Evolutionary conservation across 257 asterid species (phyloP), one percentile per base, ranked within the genome.

Genomic region (Ilex asprella): DNA sequence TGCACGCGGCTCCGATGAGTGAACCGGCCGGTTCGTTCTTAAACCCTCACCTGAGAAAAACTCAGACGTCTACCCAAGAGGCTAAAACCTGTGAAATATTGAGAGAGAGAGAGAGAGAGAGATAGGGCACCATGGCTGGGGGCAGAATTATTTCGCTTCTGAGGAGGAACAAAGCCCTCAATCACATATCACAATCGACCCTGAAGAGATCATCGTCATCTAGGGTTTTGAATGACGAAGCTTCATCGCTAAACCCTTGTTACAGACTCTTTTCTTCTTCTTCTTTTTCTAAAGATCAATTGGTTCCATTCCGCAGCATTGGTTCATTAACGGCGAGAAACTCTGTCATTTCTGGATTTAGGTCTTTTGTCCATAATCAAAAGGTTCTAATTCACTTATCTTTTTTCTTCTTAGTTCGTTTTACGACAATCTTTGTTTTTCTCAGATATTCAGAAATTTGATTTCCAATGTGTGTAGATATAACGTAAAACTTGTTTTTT

Each of bases 81-180:
- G 27, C 56, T 67, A 31, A 56, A 53, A 59, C 12, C 64, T 31
- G 3, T 30, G 51, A 1, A 59, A 56, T 12, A 16, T 32, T 14
- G 3, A 1, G 10, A 15, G 12, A 59, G 12, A 52, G 30, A n/a
- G 46, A 16, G 13, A 12, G 15, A 39, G 70, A 12, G 41, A n/a
- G n/a, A n/a, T n/a, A 56, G 66, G 1, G 21, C 41, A 55, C 55
- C 39, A 78, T 84, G 89, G 67, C 78, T 61, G 88, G 74, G 61
- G 75, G 71, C 69, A 84, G 82, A 68, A 61, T 87, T 60, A 62
- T 80, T 31, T 73, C 81, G 39, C 65, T 84, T 54, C 30, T 85
- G 56, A 46, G 73, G 39, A 76, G 53, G 55, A 62, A 65, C 29
- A 72, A 72, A 58, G 30, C 39, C 60, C 30, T 62, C n/a, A 43